Base-by-base conservation (phyloP, 441 rosid genomes). In the Raphanus hybrid region DNA sequence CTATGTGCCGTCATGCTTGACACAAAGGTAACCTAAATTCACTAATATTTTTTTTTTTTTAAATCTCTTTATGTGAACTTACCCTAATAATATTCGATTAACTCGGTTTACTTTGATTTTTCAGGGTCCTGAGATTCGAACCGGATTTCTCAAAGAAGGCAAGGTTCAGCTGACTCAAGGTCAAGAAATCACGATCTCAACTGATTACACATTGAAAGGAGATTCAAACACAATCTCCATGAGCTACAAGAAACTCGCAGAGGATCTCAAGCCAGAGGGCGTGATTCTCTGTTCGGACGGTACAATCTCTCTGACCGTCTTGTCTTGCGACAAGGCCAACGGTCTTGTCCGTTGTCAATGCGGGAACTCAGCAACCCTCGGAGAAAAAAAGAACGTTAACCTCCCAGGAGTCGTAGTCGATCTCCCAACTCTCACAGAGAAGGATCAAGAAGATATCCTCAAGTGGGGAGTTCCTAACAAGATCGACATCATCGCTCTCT, bases 81-180 rank as follows among this genome's bases (percentile, higher is more conserved):
- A 23, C 26, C 34, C 4, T 61, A 34, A 14, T 29, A n/a, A 7
- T 15, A 63, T 45, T 23, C 3, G 16, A 55, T 15, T 4, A 52
- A 14, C 20, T 15, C 58, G 45, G 75, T 78, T 78, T 39, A 0
- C 0, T 27, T 55, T 61, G 15, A 8, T 61, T 48, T 68, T 37
- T 64, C 2, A 91, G 91, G 92, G 92, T 69, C 92, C 89, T 14
- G 92, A 90, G 86, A 90, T 90, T 52, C 82, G 94, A 77, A 88
- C 92, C 54, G 94, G 94, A 12, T 84, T 88, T 69, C 79, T 88
- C 58, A 86, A 85, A 82, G 88, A 79, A 69, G 89, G 82, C 6
- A 87, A 82, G 35, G 75, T 90, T 64, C 75, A 85, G 76, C 80
- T 90, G 39, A 71, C 58, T 34, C 86, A 86, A 68, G 92, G 91